Conservation (phyloP, 805 yeast genomes). For the Yarrowia sp. region DNA sequence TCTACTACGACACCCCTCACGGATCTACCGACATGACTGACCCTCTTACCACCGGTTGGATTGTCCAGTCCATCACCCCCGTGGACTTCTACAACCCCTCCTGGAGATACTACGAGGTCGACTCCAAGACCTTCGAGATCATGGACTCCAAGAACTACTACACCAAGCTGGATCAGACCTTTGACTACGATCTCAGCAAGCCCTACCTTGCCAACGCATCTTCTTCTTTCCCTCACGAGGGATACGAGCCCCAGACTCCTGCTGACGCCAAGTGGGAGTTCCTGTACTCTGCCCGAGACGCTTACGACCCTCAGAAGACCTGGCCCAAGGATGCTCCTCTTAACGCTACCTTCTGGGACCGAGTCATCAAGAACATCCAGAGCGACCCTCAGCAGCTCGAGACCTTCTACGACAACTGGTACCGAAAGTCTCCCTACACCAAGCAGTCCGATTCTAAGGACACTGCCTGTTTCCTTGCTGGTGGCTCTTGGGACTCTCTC, state of each 20-base stretch:
- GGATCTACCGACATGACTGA: constrained; percentile 37
- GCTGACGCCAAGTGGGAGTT: constrained; percentile 55
- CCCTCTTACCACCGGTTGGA: constrained; percentile 59
- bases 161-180: constrained; percentile 54
- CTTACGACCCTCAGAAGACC: constrained; percentile 49
- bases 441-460: constrained; percentile 3
- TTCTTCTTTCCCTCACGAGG: constrained; percentile 17
- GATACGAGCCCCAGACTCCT: constrained; percentile 29
- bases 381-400: constrained; percentile 6
- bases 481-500: constrained; percentile 21
- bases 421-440: constrained; percentile 21
- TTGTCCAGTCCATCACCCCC: constrained; percentile 66
- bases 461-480: constrained; percentile 7
- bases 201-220: constrained; percentile 13
- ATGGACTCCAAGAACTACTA: constrained; percentile 60
- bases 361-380: constrained; percentile 25
- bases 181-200: constrained; percentile 33
- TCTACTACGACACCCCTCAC: constrained; percentile 52
- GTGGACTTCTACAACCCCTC: constrained; percentile 59
- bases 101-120: constrained; percentile 72
- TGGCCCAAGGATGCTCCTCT: constrained; percentile 62
- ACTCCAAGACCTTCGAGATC: constrained; percentile 56
- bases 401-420: constrained; percentile 17
- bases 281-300: constrained; percentile 47
- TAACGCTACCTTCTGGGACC: constrained; percentile 67